Conservation (phyloP, 495 filamentous ascomycete genomes). For the Neurospora tetraspora region DNA sequence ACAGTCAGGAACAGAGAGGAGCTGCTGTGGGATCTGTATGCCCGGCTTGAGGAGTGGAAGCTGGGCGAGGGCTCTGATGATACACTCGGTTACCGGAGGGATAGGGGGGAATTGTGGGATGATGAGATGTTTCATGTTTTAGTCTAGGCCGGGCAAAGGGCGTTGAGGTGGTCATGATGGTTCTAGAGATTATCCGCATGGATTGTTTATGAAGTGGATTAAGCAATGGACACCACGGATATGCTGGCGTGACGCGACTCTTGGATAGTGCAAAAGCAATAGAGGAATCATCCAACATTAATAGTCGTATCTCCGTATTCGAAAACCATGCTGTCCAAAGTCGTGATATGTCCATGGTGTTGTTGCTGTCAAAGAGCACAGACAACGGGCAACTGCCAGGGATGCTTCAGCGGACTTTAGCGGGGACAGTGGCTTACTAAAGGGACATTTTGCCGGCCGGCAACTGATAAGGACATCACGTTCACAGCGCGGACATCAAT, state of each 20-base stretch:
- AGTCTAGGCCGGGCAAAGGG: not conserved
- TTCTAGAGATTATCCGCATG: not conserved
- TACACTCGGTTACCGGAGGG: not conserved
- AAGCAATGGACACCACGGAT: not conserved
- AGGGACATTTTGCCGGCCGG: not conserved
- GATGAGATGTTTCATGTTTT: not conserved
- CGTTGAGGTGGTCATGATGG: not conserved
- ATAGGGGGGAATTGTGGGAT: not conserved
- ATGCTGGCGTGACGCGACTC: not conserved
- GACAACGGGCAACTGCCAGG: not conserved
- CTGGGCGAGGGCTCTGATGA: not conserved
- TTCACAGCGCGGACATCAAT: not conserved
- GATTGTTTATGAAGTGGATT: not conserved
- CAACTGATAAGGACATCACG: not conserved
- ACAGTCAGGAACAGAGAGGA: conserved; percentile 13
- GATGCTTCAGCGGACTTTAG: not conserved
- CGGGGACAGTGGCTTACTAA: not conserved
- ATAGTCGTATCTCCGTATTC: not conserved
- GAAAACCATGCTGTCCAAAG: not conserved
- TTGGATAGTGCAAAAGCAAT: not conserved
- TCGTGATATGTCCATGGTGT: not conserved
- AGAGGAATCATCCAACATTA: not conserved
- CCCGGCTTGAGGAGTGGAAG: conserved; percentile 18
- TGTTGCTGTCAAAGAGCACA: not conserved
- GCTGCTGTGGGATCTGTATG: conserved; percentile 12